A percentile compares a stretch with the other conserved stretches of the same genome.
phyloP scores from a whole-genome alignment of 106 monocot species.

The Phalaenopsis aphrodite region DNA sequence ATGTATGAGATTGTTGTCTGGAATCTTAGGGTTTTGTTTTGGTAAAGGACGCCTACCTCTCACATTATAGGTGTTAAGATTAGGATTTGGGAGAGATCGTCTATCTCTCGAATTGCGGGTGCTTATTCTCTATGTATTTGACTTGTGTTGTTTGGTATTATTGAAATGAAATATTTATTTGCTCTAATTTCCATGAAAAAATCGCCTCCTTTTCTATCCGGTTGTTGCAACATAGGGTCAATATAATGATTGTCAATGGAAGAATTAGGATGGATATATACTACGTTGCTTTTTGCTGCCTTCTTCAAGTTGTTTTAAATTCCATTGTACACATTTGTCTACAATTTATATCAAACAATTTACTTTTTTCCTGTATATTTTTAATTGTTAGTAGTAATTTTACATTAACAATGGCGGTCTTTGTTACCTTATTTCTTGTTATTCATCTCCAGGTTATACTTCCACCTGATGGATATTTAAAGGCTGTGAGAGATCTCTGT shows the following conservation, averaged over 20 bases:
- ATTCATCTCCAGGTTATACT: conserved; percentile 58
- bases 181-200: too few species aligned
- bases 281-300: not conserved
- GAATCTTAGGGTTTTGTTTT: too few species aligned
- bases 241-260: not conserved
- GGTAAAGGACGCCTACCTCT: too few species aligned
- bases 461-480: conserved; percentile 95
- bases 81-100: too few species aligned
- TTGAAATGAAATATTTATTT: too few species aligned
- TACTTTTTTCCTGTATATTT: not conserved
- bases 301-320: not conserved
- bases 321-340: not conserved
- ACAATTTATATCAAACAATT: not conserved
- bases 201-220: too few species aligned
- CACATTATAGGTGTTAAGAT: too few species aligned
- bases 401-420: not conserved
- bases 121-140: too few species aligned
- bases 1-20: too few species aligned
- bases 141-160: too few species aligned
- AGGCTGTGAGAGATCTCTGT: conserved; percentile 72
- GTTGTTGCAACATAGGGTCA: too few species aligned
- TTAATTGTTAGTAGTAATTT: not conserved
- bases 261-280: not conserved
- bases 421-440: not conserved
- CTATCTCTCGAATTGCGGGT: too few species aligned